Evolutionary conservation across 768 basidiomycete species (phyloP), one percentile per base, ranked within the genome.

Genomic region (Lentinula sp.): DNA sequence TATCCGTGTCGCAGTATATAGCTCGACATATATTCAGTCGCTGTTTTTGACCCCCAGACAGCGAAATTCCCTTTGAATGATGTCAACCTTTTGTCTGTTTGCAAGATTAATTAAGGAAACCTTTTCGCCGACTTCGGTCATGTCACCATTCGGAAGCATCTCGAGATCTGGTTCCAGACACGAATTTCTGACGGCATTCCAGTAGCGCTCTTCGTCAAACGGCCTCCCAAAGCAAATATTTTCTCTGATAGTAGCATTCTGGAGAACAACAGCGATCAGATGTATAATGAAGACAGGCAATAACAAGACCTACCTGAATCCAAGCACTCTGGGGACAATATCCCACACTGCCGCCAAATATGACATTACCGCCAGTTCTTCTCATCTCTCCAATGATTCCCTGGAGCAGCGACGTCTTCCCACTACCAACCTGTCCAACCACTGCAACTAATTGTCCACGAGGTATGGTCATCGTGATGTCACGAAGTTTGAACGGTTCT

Each of bases 241-340:
- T 49, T 96, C 93, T 56, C 92, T 81, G 37, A 95, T 83, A 0
- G 93, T 95, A 0, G 91, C 83, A 70, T 92, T 89, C 84, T 88
- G 52, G 4, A 40, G 18, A 11, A 35, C 53, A 51, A 31, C 37
- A 11, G 40, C 59, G 53, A 65, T 54, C 15, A 28, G 21, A 35
- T 51, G 46, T 6, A 64, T n/a, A 16, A 2, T 8, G 10, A 18
- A 9, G 15, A 23, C 57, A 42, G 7, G 37, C 7, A 39, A 1
- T 31, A 15, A 5, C 5, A 35, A 21, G 10, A 51, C 32, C 32
- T 31, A 82, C 86, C 72, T 94, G 91, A 61, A 98, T 95, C 93
- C 94, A 97, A 10, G 94, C 88, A 48, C 80, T 86, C 69, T 98
- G 95, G 15, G 88, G 85, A 65, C 91, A 95, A 70, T 95, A 93